Conservation (phyloP, 2,329 filamentous ascomycete species). For the Aureobasidium sp. region DNA sequence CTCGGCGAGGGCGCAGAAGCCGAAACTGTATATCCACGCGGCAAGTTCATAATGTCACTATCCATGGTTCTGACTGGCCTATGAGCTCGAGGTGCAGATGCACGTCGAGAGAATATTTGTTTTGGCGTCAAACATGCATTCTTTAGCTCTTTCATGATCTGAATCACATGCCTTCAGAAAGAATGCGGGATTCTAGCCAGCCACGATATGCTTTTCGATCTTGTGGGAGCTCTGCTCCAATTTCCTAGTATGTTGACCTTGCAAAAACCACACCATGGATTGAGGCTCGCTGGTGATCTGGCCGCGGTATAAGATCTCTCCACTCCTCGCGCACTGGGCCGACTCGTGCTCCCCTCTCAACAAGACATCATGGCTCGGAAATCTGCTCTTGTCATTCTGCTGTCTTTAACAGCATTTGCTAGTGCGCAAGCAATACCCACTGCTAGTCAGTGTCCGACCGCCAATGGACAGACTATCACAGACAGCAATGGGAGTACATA, state of each 20-base stretch:
- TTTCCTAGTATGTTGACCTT: not conserved
- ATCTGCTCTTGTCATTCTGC: not conserved
- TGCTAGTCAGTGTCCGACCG: constrained; percentile 20
- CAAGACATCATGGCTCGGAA: not conserved
- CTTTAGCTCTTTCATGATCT: not conserved
- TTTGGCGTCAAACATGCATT: not conserved
- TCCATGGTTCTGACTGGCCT: not conserved
- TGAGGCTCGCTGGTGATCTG: not conserved
- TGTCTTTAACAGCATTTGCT: not conserved
- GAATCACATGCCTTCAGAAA: not conserved
- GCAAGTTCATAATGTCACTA: not conserved
- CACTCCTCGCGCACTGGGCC: not conserved
- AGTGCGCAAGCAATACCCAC: not conserved
- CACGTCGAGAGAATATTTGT: not conserved
- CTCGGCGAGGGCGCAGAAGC: not conserved
- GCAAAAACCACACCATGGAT: not conserved
- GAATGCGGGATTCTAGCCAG: not conserved
- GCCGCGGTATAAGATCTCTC: not conserved
- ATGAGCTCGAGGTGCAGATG: not conserved
- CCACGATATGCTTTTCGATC: not conserved
- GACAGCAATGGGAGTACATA: constrained; percentile 16
- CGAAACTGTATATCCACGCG: not conserved
- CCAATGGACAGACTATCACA: constrained; percentile 21
- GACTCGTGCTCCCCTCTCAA: not conserved
- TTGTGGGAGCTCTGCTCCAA: not conserved